Base-by-base conservation (phyloP, 2,329 filamentous ascomycete genomes). In the Pseudogymnoascus pannorum region DNA sequence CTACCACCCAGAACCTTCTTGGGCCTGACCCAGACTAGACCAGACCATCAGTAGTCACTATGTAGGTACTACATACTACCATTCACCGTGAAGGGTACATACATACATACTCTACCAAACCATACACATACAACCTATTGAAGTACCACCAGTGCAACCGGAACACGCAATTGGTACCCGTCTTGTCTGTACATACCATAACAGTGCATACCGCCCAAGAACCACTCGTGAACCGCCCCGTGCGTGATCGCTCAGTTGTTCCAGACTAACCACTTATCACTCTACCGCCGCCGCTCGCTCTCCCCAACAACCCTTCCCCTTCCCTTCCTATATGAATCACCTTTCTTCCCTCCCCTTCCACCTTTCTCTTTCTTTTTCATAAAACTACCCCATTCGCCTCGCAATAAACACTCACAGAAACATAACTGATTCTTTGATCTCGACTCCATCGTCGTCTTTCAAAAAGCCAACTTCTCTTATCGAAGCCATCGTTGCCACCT, bases 291-390 rank as follows among this genome's bases (percentile, higher is more conserved):
- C 12, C 40, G 40, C 40, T 26, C 42, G 3, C 9, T 4, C 14
- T 9, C 24, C 44, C 38, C 38, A 51, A 51, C 26, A 29, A 7
- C 26, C 26, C 4, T 4, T 29, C 26, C 26, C 4, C 26, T 29
- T 29, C 26, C 26, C 16, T 36, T 22, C 35, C 54, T 58, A 58
- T 58, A 58, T 58, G 29, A 58, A 58, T 58, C 54, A 58, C 22
- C 35, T 31, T 0, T n/a, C 31, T 58, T 58, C 54, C 54, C 35
- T 58, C 35, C 31, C 22, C 16, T 58, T 58, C 54, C 42, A 26
- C 26, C 7, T 24, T 16, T 16, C 40, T 36, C 22, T 16, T 36
- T 20, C 31, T 58, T 18, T 26, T 36, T 36, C 29, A 22, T 58
- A 35, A 35, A 29, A 8, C 12, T 7, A 2, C 42, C 18, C 35